Evolutionary conservation across 495 filamentous ascomycete species (phyloP).

Genomic region (Xylaria grammica): DNA sequence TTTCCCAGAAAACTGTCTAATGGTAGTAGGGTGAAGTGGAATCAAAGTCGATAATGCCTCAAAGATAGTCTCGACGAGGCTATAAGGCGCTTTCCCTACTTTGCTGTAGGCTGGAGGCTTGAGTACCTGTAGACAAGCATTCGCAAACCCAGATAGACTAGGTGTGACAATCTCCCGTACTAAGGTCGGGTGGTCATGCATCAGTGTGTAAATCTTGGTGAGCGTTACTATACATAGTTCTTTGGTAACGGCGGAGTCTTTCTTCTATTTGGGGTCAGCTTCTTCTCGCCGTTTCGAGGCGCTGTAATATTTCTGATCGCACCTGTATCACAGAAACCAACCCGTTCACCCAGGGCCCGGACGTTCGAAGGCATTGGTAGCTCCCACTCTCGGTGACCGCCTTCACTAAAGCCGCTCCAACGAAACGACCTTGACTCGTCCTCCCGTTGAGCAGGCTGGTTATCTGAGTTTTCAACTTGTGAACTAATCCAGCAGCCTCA

Average conservation of each 20-base stretch:
- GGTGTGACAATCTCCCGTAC: constrained; percentile 89
- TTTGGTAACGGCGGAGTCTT: constrained; percentile 73
- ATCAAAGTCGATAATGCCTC: constrained; percentile 67
- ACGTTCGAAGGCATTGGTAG: constrained; percentile 73
- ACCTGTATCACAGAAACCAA: constrained; percentile 74
- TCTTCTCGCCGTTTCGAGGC: constrained; percentile 2
- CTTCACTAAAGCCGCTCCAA: constrained; percentile 78
- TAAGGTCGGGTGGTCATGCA: constrained; percentile 79
- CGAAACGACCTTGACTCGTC: constrained; percentile 72
- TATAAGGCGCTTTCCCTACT: constrained; percentile 38
- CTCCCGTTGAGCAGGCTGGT: constrained; percentile 76
- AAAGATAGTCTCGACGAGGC: constrained; percentile 64
- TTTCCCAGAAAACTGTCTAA: constrained; percentile 74
- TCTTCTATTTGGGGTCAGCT: constrained; percentile 59
- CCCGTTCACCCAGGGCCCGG: constrained; percentile 72
- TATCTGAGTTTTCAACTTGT: constrained; percentile 80
- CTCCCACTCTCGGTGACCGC: constrained; percentile 79
- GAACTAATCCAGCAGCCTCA: constrained; percentile 67
- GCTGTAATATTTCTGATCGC: constrained; percentile 31
- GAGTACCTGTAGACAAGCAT: constrained; percentile 71
- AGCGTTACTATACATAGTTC: constrained; percentile 75
- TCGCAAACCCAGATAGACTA: constrained; percentile 73
- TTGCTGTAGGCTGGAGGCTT: constrained; percentile 53
- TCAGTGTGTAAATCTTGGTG: constrained; percentile 79
- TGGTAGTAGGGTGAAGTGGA: constrained; percentile 76